Percentiles rank a stretch among this genome's conserved stretches.
phyloP scores from a whole-genome alignment of 805 yeast species.

The Saturnispora besseyi region DNA sequence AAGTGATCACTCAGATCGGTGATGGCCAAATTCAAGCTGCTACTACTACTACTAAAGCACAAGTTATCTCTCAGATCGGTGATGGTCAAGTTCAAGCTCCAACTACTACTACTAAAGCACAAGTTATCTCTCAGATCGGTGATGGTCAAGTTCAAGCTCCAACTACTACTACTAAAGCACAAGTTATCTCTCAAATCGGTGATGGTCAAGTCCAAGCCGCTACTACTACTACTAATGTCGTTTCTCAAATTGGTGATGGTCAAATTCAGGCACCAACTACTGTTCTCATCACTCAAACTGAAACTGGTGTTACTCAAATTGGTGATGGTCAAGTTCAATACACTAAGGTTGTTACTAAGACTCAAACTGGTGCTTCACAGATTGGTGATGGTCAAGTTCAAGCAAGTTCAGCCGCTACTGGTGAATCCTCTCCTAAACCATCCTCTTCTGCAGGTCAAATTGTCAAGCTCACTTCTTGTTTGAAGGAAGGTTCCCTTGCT shows the following conservation, averaged over 20 bases:
- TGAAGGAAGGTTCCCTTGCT: constrained; percentile 31
- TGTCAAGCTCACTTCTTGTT: constrained; percentile 27
- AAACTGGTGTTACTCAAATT: constrained; percentile 33
- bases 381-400: constrained; percentile 33
- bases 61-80: constrained; percentile 19
- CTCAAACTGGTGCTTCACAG: constrained; percentile 27
- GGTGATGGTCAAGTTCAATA: constrained; percentile 50
- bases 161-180: constrained; percentile 29
- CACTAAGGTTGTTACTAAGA: constrained; percentile 26
- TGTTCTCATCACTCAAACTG: constrained; percentile 32
- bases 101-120: constrained; percentile 19
- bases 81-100: constrained; percentile 40
- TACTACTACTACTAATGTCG: constrained; percentile 22
- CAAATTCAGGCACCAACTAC: constrained; percentile 22
- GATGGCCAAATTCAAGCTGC: constrained; percentile 37
- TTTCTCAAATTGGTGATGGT: constrained; percentile 23
- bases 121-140: constrained; percentile 10
- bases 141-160: constrained; percentile 32
- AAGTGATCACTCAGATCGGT: constrained; percentile 40
- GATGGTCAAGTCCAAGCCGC: constrained; percentile 36
- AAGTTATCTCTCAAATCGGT: constrained; percentile 32
- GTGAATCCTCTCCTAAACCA: constrained; percentile 18
- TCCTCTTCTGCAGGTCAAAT: constrained; percentile 13
- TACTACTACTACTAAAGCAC: constrained; percentile 8
- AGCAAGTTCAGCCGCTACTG: constrained; percentile 29